Percentiles rank a stretch among this genome's conserved stretches.
Evolutionary conservation across 768 basidiomycete genomes (phyloP).

Genomic region (Suillus bovinus): DNA sequence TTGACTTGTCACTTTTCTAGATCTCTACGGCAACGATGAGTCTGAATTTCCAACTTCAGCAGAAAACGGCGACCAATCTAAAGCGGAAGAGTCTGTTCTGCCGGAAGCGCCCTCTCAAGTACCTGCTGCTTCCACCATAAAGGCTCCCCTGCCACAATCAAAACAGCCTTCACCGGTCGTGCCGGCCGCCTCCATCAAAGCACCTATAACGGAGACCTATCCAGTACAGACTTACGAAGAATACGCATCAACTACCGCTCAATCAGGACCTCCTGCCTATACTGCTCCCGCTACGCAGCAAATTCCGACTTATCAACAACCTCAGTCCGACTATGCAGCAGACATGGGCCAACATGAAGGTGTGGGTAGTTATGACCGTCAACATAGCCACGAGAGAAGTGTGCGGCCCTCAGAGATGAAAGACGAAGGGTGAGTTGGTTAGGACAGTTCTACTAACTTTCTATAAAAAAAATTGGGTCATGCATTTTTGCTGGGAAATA

Average conservation of each 20-base stretch:
- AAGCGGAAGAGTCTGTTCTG: constrained; percentile 27
- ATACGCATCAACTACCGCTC: constrained; percentile 2
- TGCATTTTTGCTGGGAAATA: constrained; percentile 20
- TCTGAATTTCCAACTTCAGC: constrained; percentile 54
- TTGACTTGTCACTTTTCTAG: constrained; percentile 24
- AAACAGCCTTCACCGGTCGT: constrained; percentile 18
- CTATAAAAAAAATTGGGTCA: constrained; percentile 1
- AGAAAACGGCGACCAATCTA: constrained; percentile 36
- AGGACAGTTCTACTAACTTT: neutral
- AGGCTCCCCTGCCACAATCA: constrained; percentile 18
- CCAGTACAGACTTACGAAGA: constrained; percentile 21
- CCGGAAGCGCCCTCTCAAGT: constrained; percentile 27
- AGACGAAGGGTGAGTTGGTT: constrained; percentile 91
- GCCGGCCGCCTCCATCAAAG: constrained; percentile 13
- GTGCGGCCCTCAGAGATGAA: constrained; percentile 91
- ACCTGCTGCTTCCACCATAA: constrained; percentile 21
- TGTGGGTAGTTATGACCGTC: constrained; percentile 43
- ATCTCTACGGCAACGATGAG: constrained; percentile 69
- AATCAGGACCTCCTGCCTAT: constrained; percentile 35
- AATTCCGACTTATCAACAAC: constrained; percentile 79
- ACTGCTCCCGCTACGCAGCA: constrained; percentile 56
- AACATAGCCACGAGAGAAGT: constrained; percentile 56
- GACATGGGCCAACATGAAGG: constrained; percentile 22
- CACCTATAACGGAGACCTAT: constrained; percentile 13
- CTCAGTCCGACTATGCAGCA: constrained; percentile 51